phyloP scores from a whole-genome alignment of 441 rosid species.

The Adansonia madagascariensis region DNA sequence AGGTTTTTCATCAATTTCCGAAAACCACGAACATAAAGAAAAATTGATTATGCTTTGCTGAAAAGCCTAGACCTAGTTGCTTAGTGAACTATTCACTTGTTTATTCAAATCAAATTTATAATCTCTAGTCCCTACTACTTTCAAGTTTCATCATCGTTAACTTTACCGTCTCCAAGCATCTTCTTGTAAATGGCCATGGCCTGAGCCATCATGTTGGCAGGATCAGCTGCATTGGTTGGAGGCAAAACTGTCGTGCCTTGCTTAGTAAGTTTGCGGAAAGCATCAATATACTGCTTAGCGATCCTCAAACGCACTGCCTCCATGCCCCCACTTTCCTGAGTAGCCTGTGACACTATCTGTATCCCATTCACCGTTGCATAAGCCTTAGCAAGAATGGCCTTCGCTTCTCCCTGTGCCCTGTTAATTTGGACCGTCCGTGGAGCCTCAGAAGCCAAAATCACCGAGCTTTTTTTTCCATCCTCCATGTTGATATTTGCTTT shows the following conservation, averaged over 20 bases:
- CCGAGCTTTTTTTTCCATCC: conserved; percentile 33
- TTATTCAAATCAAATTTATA: background rate
- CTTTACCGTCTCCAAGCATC: background rate
- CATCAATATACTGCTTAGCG: background rate
- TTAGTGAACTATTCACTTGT: background rate
- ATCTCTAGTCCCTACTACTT: background rate
- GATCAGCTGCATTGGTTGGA: background rate
- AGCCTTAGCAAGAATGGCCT: conserved; percentile 26
- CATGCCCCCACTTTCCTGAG: conserved; percentile 33
- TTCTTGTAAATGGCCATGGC: conserved; percentile 13
- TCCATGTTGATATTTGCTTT: conserved; percentile 38
- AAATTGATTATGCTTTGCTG: background rate
- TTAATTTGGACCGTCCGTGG: conserved; percentile 1
- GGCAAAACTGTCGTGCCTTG: background rate
- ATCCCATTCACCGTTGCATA: conserved; percentile 36
- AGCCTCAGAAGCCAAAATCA: conserved; percentile 10
- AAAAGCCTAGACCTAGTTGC: background rate
- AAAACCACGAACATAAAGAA: background rate
- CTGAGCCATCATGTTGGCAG: conserved; percentile 15
- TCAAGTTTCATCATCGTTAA: too few species aligned
- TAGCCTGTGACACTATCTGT: conserved; percentile 32
- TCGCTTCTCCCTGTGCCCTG: conserved; percentile 38
- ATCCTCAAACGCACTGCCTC: conserved; percentile 24
- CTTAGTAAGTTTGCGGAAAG: background rate
- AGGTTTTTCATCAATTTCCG: background rate